Evolutionary conservation across 1,284 basidiomycete species (phyloP).

Genomic region (Acaromyces ingoldii): DNA sequence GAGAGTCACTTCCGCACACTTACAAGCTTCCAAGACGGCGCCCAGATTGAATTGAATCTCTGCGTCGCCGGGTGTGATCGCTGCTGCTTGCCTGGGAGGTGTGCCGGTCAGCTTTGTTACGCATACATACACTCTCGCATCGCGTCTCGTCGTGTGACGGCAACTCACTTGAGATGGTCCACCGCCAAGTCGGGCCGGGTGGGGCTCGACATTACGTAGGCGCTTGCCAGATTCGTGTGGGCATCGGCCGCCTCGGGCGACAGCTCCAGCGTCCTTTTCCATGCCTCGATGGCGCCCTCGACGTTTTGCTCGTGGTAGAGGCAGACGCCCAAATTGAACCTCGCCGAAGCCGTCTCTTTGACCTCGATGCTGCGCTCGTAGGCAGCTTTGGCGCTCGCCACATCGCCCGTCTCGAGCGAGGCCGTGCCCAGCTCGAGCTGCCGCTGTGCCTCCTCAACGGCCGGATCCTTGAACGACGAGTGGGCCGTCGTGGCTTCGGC

Average conservation of each 20-base stretch:
- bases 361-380: slow-evolving; percentile 68
- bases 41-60: slow-evolving; percentile 93
- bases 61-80: slow-evolving; percentile 81
- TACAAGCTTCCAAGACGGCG: slow-evolving; percentile 81
- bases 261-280: slow-evolving; percentile 2
- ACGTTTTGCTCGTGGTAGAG: slow-evolving; percentile 71
- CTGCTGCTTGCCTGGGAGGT: slow-evolving; percentile 67
- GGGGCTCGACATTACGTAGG: slow-evolving; percentile 81
- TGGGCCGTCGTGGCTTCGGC: slow-evolving; percentile 75
- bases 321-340: slow-evolving; percentile 83
- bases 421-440: slow-evolving; percentile 80
- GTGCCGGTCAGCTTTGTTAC: slow-evolving; percentile 8
- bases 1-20: slow-evolving; percentile 71
- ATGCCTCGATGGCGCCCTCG: slow-evolving; percentile 28
- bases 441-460: slow-evolving; percentile 71
- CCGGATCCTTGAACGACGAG: slow-evolving; percentile 74
- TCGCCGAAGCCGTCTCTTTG: slow-evolving; percentile 71
- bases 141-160: slow-evolving; percentile 31
- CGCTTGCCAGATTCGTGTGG: slow-evolving; percentile 88
- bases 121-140: slow-evolving; percentile 19
- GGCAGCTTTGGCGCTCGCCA: slow-evolving; percentile 69
- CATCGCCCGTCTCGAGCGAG: slow-evolving; percentile 82
- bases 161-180: slow-evolving; percentile 72
- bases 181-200: slow-evolving; percentile 83
- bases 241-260: slow-evolving; percentile 60